Evolutionary conservation across 2,329 filamentous ascomycete species (phyloP).

Genomic region (Graphium sp.): DNA sequence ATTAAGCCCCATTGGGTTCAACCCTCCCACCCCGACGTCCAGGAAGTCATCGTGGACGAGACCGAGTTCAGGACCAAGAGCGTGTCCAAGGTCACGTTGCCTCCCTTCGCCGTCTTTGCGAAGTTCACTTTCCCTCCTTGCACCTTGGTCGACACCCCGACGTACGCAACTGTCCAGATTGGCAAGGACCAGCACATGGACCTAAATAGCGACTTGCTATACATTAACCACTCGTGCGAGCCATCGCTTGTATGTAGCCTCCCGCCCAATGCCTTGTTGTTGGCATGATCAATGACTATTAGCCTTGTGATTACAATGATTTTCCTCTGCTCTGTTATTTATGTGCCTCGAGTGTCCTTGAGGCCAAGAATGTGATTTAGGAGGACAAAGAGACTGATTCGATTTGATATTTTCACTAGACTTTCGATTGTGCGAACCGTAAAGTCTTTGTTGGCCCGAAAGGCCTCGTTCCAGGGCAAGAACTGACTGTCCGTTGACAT

Average conservation of each 20-base stretch:
- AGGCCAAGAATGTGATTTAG: neutral
- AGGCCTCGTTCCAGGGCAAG: constrained; percentile 36
- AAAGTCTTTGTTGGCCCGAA: constrained; percentile 40
- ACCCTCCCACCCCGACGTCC: constrained; percentile 41
- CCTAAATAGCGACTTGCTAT: constrained; percentile 49
- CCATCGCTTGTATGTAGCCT: constrained; percentile 43
- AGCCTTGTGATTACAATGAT: neutral
- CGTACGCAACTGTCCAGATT: constrained; percentile 49
- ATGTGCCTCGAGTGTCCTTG: neutral
- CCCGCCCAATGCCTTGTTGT: constrained; percentile 1
- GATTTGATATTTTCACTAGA: constrained; percentile 20
- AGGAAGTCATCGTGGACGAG: constrained; percentile 36
- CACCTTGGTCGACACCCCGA: constrained; percentile 33
- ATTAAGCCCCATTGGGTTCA: constrained; percentile 40
- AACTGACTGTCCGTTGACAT: constrained; percentile 36
- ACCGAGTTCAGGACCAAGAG: constrained; percentile 43
- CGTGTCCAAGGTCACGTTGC: constrained; percentile 33
- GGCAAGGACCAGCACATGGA: constrained; percentile 37
- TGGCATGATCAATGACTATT: neutral
- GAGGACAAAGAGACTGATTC: constrained; percentile 4
- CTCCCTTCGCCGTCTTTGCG: constrained; percentile 48
- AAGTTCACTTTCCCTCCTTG: constrained; percentile 50
- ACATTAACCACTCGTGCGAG: constrained; percentile 53
- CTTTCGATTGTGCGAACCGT: constrained; percentile 40
- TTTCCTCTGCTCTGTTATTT: neutral